These are phyloP conservation scores for Musa schizocarpa DNA, from an alignment of 176 grass and related monocot species.

Conservation along the genomic window DNA sequence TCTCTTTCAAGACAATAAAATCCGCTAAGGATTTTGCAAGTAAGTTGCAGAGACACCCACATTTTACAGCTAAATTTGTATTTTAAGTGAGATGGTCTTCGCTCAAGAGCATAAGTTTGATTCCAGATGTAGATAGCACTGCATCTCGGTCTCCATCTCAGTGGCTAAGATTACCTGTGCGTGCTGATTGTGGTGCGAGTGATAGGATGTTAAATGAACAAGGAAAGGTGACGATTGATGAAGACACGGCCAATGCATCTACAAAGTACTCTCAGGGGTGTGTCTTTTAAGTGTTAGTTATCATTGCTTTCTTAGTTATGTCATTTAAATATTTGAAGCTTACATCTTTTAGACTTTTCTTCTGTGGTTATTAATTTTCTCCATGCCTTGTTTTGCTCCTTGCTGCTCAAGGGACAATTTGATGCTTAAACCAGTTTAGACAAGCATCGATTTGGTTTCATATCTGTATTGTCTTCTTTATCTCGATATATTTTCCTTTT, in stretches of 20 bases:
- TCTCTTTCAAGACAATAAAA: constrained; percentile 39
- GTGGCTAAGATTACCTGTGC: constrained; percentile 34
- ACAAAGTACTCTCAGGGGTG: constrained; percentile 81
- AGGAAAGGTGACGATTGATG: constrained; percentile 57
- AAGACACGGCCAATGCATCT: constrained; percentile 70
- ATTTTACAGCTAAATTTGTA: too few species aligned
- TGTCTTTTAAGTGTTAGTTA: constrained; percentile 18
- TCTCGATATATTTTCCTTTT: too few species aligned
- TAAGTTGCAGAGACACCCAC: constrained; percentile 16
- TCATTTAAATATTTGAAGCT: not conserved
- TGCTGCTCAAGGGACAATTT: too few species aligned
- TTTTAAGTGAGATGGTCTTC: too few species aligned
- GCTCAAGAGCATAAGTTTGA: not conserved
- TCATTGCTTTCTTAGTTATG: too few species aligned
- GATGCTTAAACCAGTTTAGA: too few species aligned
- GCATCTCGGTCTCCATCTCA: constrained; percentile 37
- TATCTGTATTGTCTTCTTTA: too few species aligned
- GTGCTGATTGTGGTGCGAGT: constrained; percentile 46
- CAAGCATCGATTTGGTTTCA: too few species aligned
- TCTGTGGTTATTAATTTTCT: too few species aligned
- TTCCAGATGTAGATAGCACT: constrained; percentile 37
- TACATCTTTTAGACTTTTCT: too few species aligned
- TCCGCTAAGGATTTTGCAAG: constrained; percentile 31
- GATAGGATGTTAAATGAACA: constrained; percentile 43
- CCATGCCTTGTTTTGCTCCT: too few species aligned